Conservation (phyloP, 805 yeast species). For the Metschnikowia sp. region DNA sequence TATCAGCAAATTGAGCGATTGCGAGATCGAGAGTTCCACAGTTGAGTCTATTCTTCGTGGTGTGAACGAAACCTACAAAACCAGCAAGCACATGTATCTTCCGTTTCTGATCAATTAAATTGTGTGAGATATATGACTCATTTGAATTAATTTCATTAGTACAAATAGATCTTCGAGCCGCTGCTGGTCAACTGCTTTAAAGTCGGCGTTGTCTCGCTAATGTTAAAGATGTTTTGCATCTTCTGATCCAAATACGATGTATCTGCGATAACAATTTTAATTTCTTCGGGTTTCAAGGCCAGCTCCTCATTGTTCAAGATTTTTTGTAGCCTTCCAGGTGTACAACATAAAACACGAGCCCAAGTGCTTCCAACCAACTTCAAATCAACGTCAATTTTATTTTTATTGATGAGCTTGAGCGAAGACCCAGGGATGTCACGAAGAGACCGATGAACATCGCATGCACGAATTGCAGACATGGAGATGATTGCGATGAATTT, state of each 20-base stretch:
- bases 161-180: slow-evolving; percentile 52
- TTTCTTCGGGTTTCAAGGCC: slow-evolving; percentile 38
- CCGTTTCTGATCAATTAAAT: slow-evolving; percentile 19
- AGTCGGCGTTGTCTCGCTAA: slow-evolving; percentile 41
- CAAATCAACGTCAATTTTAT: slow-evolving; percentile 63
- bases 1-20: slow-evolving; percentile 5
- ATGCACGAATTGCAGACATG: slow-evolving; percentile 81
- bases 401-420: slow-evolving; percentile 71
- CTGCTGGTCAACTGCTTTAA: slow-evolving; percentile 40
- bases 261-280: slow-evolving; percentile 58
- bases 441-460: slow-evolving; percentile 73
- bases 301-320: slow-evolving; percentile 44
- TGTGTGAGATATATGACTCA: background rate
- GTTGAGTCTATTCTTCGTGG: slow-evolving; percentile 20
- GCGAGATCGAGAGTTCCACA: slow-evolving; percentile 15
- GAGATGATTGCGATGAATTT: slow-evolving; percentile 54
- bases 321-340: slow-evolving; percentile 57
- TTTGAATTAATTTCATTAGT: slow-evolving; percentile 22
- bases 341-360: slow-evolving; percentile 55
- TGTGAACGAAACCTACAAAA: slow-evolving; percentile 27
- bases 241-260: slow-evolving; percentile 60
- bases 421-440: slow-evolving; percentile 50
- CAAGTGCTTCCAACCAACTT: slow-evolving; percentile 40
- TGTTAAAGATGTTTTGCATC: slow-evolving; percentile 58
- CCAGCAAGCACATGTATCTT: slow-evolving; percentile 22